Conservation (phyloP, 1,284 basidiomycete species). For the Leucoagaricus sp. region DNA sequence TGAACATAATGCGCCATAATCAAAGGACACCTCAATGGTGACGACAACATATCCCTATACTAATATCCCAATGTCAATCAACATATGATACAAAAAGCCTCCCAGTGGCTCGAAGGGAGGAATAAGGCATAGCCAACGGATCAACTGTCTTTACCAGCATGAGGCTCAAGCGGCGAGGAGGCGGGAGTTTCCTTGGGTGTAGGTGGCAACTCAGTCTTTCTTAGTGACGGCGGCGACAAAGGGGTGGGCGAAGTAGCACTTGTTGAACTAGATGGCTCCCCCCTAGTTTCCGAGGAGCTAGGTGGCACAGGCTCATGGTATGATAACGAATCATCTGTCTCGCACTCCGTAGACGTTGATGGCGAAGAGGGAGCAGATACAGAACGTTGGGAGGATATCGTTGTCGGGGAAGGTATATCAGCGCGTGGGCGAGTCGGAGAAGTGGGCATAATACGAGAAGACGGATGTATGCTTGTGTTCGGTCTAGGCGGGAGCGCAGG, state of each 20-base stretch:
- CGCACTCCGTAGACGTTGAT: constrained; percentile 7
- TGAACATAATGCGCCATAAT: too few relatives aligned
- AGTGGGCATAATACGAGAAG: constrained; percentile 49
- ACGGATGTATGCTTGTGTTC: constrained; percentile 76
- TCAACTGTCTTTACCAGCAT: background rate
- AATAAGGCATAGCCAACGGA: too few relatives aligned
- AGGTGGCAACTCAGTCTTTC: constrained; percentile 9
- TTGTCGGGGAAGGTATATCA: constrained; percentile 5
- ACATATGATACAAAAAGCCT: too few relatives aligned
- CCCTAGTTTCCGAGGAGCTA: background rate
- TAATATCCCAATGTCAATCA: too few relatives aligned
- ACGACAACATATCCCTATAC: too few relatives aligned
- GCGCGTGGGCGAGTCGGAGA: constrained; percentile 35
- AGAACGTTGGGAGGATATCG: constrained; percentile 1
- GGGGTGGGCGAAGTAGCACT: background rate
- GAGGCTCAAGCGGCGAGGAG: background rate
- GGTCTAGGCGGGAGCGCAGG: constrained; percentile 70
- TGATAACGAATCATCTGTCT: constrained; percentile 6
- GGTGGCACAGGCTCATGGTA: constrained; percentile 6
- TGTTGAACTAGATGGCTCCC: background rate
- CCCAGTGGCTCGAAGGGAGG: too few relatives aligned
- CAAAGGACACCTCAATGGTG: too few relatives aligned
- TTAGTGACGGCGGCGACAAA: background rate
- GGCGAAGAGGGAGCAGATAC: constrained; percentile 13
- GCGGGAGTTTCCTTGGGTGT: constrained; percentile 9